Evolutionary conservation across 345 rosid species (phyloP).

Genomic region (Salix brachista): DNA sequence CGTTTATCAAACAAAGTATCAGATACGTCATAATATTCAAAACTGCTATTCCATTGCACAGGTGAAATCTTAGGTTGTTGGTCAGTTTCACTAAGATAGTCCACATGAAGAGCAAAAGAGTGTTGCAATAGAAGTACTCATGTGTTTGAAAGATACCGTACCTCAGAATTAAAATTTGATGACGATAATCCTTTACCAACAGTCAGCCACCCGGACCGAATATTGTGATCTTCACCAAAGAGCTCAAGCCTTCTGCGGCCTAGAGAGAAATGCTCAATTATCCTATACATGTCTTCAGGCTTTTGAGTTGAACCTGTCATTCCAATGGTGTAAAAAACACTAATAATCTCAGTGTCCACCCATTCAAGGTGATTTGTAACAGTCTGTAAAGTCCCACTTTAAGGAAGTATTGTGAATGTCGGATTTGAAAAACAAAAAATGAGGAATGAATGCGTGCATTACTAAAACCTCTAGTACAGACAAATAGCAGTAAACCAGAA

Average conservation of each 20-base stretch:
- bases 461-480: no score
- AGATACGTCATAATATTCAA: not conserved
- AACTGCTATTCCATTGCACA: not conserved
- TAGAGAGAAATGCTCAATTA: conserved; percentile 94
- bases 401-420: not conserved
- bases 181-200: conserved; percentile 87
- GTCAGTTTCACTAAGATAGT: not conserved
- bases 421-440: not conserved
- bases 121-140: not conserved
- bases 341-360: not conserved
- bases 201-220: conserved; percentile 93
- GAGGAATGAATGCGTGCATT: not conserved
- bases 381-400: not conserved
- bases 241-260: conserved; percentile 97
- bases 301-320: conserved; percentile 84
- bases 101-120: not conserved
- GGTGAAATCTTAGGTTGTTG: not conserved
- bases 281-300: conserved; percentile 98
- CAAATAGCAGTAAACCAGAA: not conserved
- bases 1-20: not conserved
- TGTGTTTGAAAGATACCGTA: conserved; percentile 22
- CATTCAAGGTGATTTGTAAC: not conserved
- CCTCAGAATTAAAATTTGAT: conserved; percentile 81
- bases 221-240: conserved; percentile 95
- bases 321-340: conserved; percentile 6